Evolutionary conservation across 2,329 filamentous ascomycete species (phyloP), one percentile per base, ranked within the genome.

Genomic region (Alternaria longipes): DNA sequence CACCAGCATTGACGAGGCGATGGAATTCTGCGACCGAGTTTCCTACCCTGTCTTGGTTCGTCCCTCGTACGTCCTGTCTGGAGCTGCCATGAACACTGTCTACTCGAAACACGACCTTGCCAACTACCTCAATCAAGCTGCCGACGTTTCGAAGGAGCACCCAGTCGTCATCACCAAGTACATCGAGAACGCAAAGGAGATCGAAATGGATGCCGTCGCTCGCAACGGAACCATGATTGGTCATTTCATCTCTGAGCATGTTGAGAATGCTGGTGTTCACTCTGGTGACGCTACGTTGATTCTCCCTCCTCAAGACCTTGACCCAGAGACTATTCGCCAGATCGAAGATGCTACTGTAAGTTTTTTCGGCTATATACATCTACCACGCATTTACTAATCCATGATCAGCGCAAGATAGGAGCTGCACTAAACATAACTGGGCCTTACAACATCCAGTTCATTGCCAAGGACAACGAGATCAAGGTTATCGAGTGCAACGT

Each of bases 401-500:
- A 16, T 5, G 3, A 22, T 18, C 20, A 42, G 14, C 87, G 90
- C 69, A 98, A 98, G 86, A 98, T 99, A 71, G 95, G 91, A 68
- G 90, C 91, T 64, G 94, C 95, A 16, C 86, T 98, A 60, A 97
- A 98, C 78, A 91, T 99, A 58, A 98, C 95, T 41, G 95, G 95
- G 51, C 95, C 95, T 22, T 97, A 91, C 87, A 99, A 99, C 82
- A 99, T 99, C 66, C 95, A 99, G 79, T 98, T 99, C 83, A 99
- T 99, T 74, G 95, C 95, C 73, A 98, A 98, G 84, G 94, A 98
- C 79, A 98, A 98, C 78, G 94, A 98, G 69, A 98, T 99, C 85
- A 98, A 98, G 85, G 95, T 99, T 68, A 99, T 99, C 67, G 95
- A 99, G 83, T 98, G 95, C 82, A 99, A 99, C 74, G 95, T 98